Conservation (phyloP, 257 asterid genomes). For the Capsicum pubescens region DNA sequence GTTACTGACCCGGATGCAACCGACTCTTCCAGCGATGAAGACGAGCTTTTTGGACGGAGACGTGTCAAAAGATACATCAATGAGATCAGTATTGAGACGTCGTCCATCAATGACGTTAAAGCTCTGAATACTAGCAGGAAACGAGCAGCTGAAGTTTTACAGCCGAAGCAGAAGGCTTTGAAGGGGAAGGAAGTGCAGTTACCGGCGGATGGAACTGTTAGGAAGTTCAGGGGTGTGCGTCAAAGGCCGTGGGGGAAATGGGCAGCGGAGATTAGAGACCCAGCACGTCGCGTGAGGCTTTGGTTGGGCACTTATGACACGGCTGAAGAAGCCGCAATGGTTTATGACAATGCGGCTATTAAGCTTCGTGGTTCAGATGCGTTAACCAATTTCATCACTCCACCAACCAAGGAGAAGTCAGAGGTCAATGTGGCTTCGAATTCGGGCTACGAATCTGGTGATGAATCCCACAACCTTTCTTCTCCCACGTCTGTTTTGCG, state of each 20-base stretch:
- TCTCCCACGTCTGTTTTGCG: slow-evolving; percentile 59
- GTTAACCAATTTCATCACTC: slow-evolving; percentile 48
- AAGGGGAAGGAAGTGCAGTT: slow-evolving; percentile 25
- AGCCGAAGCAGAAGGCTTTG: slow-evolving; percentile 10
- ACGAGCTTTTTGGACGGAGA: slow-evolving; percentile 12
- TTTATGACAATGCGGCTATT: slow-evolving; percentile 55
- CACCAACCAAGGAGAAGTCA: slow-evolving; percentile 27
- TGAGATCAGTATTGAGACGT: slow-evolving; percentile 32
- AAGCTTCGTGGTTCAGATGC: slow-evolving; percentile 60
- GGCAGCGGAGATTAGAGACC: slow-evolving; percentile 64
- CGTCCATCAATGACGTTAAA: background rate
- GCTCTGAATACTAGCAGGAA: background rate
- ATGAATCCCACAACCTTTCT: slow-evolving; percentile 31
- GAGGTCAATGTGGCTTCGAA: slow-evolving; percentile 20
- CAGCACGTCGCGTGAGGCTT: slow-evolving; percentile 47
- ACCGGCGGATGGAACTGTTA: slow-evolving; percentile 15
- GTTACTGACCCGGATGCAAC: slow-evolving; percentile 45
- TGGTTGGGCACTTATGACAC: slow-evolving; percentile 62
- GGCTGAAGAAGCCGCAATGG: slow-evolving; percentile 63
- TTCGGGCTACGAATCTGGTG: slow-evolving; percentile 33
- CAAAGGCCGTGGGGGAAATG: slow-evolving; percentile 63
- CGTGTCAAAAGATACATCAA: slow-evolving; percentile 38
- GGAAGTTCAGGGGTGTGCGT: slow-evolving; percentile 56
- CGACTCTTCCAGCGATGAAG: slow-evolving; percentile 39
- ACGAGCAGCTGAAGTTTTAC: background rate